Base-by-base conservation (phyloP, 78 protist species). In the Dictyostelium brefeldianum region DNA sequence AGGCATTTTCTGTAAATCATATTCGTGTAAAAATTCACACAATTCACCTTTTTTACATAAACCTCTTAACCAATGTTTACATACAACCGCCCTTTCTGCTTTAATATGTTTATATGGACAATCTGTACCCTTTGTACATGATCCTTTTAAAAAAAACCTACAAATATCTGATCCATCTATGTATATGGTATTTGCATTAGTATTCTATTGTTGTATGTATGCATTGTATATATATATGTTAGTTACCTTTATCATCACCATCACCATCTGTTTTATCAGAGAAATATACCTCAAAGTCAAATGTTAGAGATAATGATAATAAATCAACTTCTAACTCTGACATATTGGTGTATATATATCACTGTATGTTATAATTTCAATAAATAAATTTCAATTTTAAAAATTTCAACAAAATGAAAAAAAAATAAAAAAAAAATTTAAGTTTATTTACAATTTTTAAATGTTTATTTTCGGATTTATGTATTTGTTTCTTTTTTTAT, bases 51-150 rank as follows among this genome's bases (percentile, higher is more conserved):
- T 98, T 83, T 96, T 97, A 81, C 99, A 98, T 17, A 98, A 91
- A 18, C 98, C 98, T 48, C 98, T 81, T 41, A 97, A 93, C 98
- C 98, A 98, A 82, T 98, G 99, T 64, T 98, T 98, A 94, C 99
- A 98, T 5, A 98, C 98, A 48, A 94, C 92, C 2, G 96, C 92
- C 74, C 83, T 85, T 20, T 94, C 96, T 41, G 90, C 65, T 77
- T 77, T 83, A 22, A 78, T 51, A 46, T 92, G 96, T 69, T 84
- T 92, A 81, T 50, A 92, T 27, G 96, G 83, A 25, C 96, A 92
- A 83, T 77, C 89, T 12, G 54, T 7, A 27, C 96, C 96, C 25
- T 92, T 92, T 7, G 96, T 82, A 25, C 96, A 92, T 27, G 22
- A 51, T 15, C 96, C 96, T 70, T 92, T 73, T 67, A 84, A 59